Evolutionary conservation across 2,329 filamentous ascomycete genomes (phyloP).

Genomic region (Bertia moriformis): DNA sequence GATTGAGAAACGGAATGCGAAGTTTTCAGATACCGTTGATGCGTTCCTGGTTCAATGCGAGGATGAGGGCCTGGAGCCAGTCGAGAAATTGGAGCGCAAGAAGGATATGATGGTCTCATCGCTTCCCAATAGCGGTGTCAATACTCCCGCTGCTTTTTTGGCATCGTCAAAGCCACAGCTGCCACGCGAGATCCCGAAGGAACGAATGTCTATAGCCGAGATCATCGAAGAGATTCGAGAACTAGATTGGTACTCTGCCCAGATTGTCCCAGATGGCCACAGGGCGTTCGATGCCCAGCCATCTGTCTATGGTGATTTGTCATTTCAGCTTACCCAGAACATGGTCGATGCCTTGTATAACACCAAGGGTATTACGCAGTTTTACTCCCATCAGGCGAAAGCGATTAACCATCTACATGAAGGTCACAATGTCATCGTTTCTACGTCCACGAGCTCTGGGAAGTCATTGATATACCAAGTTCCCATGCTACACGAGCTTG

Average conservation of each 20-base stretch:
- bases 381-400: slow-evolving; percentile 86
- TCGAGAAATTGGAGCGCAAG: slow-evolving; percentile 44
- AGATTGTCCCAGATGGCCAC: slow-evolving; percentile 88
- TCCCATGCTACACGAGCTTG: slow-evolving; percentile 74
- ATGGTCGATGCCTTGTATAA: slow-evolving; percentile 96
- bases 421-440: slow-evolving; percentile 76
- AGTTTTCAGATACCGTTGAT: slow-evolving; percentile 67
- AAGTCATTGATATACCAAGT: slow-evolving; percentile 98
- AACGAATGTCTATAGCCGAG: slow-evolving; percentile 66
- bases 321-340: slow-evolving; percentile 75
- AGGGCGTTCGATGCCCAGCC: slow-evolving; percentile 78
- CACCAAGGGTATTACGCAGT: slow-evolving; percentile 66
- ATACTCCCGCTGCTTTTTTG: background rate
- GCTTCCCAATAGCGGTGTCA: background rate
- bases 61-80: slow-evolving; percentile 50
- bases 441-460: slow-evolving; percentile 89
- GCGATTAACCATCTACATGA: slow-evolving; percentile 78
- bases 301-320: slow-evolving; percentile 67
- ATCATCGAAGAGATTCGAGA: slow-evolving; percentile 75
- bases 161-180: background rate
- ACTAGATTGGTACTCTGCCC: slow-evolving; percentile 75
- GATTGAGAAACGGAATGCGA: slow-evolving; percentile 78
- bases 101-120: slow-evolving; percentile 45
- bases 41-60: slow-evolving; percentile 63
- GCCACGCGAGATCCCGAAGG: slow-evolving; percentile 50